These are phyloP conservation scores for Chaetomiaceae sp. DNA, from an alignment of 2,329 filamentous ascomycete species.

Conservation along the genomic window DNA sequence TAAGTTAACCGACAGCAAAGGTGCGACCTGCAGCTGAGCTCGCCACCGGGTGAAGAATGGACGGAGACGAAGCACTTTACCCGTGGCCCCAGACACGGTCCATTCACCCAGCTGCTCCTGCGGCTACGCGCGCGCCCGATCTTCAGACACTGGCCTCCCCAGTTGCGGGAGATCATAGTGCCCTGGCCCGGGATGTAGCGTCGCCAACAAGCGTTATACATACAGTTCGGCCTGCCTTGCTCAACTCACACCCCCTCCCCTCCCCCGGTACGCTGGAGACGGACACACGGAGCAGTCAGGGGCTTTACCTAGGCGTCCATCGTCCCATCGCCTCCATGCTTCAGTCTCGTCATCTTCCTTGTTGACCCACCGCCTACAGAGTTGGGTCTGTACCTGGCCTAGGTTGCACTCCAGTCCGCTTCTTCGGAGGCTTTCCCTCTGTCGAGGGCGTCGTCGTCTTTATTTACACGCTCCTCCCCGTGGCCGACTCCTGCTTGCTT, in stretches of 20 bases:
- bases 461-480: slow-evolving; percentile 6
- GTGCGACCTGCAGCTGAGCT: slow-evolving; percentile 19
- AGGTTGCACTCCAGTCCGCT: background rate
- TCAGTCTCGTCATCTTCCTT: background rate
- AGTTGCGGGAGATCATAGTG: slow-evolving; percentile 19
- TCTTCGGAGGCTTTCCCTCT: slow-evolving; percentile 9
- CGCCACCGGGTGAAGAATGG: slow-evolving; percentile 26
- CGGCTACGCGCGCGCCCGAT: slow-evolving; percentile 28
- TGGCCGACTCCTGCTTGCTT: background rate
- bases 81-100: slow-evolving; percentile 26
- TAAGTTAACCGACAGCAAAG: slow-evolving; percentile 19
- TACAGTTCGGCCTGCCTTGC: background rate
- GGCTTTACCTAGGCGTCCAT: slow-evolving; percentile 5
- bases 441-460: slow-evolving; percentile 7
- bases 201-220: slow-evolving; percentile 1
- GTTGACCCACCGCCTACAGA: slow-evolving; percentile 6
- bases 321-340: background rate
- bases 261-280: slow-evolving; percentile 2
- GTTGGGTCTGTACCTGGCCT: slow-evolving; percentile 6
- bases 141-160: slow-evolving; percentile 20
- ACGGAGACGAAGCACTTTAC: slow-evolving; percentile 27
- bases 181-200: background rate
- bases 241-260: background rate
- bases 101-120: slow-evolving; percentile 29
- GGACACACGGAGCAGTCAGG: slow-evolving; percentile 13